Base-by-base conservation (phyloP, 805 yeast genomes). In the Candida adriatica region DNA sequence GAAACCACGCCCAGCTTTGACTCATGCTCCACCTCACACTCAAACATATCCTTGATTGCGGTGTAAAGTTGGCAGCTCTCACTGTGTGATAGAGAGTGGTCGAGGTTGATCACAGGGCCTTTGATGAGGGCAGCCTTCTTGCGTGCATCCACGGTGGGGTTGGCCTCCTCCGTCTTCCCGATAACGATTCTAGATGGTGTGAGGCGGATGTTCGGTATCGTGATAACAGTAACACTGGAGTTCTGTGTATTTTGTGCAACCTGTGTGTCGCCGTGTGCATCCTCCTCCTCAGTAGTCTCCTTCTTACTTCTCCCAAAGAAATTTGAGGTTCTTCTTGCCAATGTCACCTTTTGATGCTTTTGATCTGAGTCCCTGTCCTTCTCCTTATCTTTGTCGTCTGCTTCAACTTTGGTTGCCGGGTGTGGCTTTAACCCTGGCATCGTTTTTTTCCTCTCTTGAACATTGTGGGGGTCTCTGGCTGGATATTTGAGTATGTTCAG, bases 41-140 rank as follows among this genome's bases (percentile, higher is more conserved):
- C 96, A 53, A 84, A 90, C 9, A 86, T 61, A 53, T 92, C 98
- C 49, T 84, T 85, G 36, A 90, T 60, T 0, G 92, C 74, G 2
- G 80, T 67, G 42, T 70, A 78, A 24, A 82, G 53, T 13, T 70
- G 57, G 43, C 70, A 67, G 9, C 60, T 54, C 17, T 58, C 66
- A 49, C 79, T 77, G 36, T 76, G 56, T 1, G 83, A 66, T 36
- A 77, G 56, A 1, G 83, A 66, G 38, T 75, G 75, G 51, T 90
- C 96, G 26, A 88, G 54, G 51, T 88, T 87, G 30, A 88, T 51
- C 5, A 92, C 75, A 1, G 96, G 96, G 0, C 96, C 96, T 29
- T 68, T 71, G 13, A 77, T 58, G 21, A 87, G 58, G 0, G 96
- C 95, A 9, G 78, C 73, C 31, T 85, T 67, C 49, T 87, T 88